Percentiles rank a stretch among this genome's conserved stretches.
Evolutionary conservation across 805 yeast genomes (phyloP).

Genomic region (Pichia ethanolica): DNA sequence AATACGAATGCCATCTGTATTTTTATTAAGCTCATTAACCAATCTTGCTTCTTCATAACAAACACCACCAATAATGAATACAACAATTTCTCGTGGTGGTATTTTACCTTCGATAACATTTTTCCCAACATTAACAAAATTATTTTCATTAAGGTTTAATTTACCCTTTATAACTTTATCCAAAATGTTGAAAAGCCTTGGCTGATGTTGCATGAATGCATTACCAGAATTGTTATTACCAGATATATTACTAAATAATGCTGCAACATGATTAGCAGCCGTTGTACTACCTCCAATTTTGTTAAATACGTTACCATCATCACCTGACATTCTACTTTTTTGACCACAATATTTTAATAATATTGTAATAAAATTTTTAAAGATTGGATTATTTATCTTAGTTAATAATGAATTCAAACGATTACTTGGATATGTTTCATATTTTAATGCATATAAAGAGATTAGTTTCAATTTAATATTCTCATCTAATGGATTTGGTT

Average conservation of each 20-base stretch:
- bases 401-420: conserved; percentile 34
- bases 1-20: conserved; percentile 51
- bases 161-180: conserved; percentile 35
- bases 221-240: conserved; percentile 43
- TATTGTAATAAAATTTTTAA: conserved; percentile 35
- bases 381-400: conserved; percentile 31
- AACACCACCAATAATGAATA: conserved; percentile 78
- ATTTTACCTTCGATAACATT: conserved; percentile 21
- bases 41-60: conserved; percentile 90
- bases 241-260: conserved; percentile 28
- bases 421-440: conserved; percentile 45
- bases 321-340: conserved; percentile 33
- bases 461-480: conserved; percentile 57
- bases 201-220: conserved; percentile 87
- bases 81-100: conserved; percentile 56
- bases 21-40: conserved; percentile 59
- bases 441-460: conserved; percentile 66
- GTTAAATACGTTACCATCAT: conserved; percentile 26
- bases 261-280: conserved; percentile 19
- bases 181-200: conserved; percentile 51
- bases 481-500: conserved; percentile 34
- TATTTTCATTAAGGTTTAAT: conserved; percentile 22
- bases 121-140: conserved; percentile 16
- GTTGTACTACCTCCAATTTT: conserved; percentile 10
- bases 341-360: conserved; percentile 40